Evolutionary conservation across 257 asterid genomes (phyloP), one percentile per base, ranked within the genome.

Genomic region (Catharanthus roseus): DNA sequence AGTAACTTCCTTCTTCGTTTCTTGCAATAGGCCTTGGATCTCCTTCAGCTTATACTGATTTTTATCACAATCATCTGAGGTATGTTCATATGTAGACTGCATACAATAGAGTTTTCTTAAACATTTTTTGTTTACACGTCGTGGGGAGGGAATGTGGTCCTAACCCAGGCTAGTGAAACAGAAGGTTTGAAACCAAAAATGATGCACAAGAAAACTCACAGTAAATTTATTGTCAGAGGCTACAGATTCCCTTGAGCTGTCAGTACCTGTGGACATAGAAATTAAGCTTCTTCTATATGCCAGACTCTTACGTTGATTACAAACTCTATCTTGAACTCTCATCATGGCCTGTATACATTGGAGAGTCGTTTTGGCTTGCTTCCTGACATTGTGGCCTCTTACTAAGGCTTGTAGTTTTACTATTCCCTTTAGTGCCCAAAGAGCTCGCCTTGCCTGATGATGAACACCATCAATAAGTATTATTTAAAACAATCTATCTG

Each of bases 361-460:
- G 44, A 91, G 96, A 1, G 97, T 91, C 90, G 77, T 82, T 64
- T 88, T 88, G 10, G 99, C 91, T 69, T 92, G 84, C 76, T 78
- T 89, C 10, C 99, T 85, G 2, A 89, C 96, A 21, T 79, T 86
- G 68, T 88, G 84, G 3, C 96, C 99, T 73, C 99, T 81, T 76
- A 89, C 80, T 10, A 93, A 57, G 3, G 97, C 97, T 85, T 93
- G 97, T 69, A 93, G 82, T 78, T 83, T 86, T 51, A 93, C 99
- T 1, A 93, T 73, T 0, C 99, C 99, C 78, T 82, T 86, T 45
- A 93, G 78, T 1, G 96, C 97, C 69, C 79, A 34, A 15, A 88
- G 84, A 31, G 99, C 99, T 70, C 85, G 85, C 75, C 97, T 89
- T 62, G 97, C 96, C 99, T 93, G 65, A 75, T n/a, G n/a, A n/a